Conservation (phyloP, 306 rosid genomes). For the Medicago lupulina region DNA sequence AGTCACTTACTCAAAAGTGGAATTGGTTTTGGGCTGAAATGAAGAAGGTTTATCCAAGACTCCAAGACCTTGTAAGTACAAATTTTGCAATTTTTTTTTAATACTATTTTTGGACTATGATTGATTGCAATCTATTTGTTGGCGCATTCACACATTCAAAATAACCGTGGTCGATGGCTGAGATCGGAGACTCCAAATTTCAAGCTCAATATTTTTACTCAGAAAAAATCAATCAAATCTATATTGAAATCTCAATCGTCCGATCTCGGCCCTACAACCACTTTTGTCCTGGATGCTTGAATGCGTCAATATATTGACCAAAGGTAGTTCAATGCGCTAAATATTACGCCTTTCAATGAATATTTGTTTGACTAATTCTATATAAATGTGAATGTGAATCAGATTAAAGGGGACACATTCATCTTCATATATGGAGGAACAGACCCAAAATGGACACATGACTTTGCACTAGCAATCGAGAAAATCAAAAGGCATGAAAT, state of each 20-base stretch:
- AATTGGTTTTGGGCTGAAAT: conserved; percentile 59
- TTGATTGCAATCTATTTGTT: too few relatives aligned
- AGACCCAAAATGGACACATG: conserved; percentile 31
- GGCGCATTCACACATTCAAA: too few relatives aligned
- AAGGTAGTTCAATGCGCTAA: too few relatives aligned
- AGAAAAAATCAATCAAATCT: too few relatives aligned
- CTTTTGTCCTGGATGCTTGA: too few relatives aligned
- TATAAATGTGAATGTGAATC: neutral
- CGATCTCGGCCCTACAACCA: too few relatives aligned
- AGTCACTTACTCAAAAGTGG: conserved; percentile 46
- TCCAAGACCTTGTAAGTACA: conserved; percentile 46
- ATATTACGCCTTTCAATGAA: neutral
- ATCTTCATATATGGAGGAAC: conserved; percentile 51
- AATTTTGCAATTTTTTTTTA: neutral
- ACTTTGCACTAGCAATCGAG: conserved; percentile 23
- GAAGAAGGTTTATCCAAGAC: conserved; percentile 37
- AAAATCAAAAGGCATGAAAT: conserved; percentile 40
- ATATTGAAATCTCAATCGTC: too few relatives aligned
- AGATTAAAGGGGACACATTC: conserved; percentile 48
- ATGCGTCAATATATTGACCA: too few relatives aligned
- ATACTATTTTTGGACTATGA: too few relatives aligned
- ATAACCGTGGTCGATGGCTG: too few relatives aligned
- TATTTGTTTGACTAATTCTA: neutral
- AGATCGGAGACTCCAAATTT: too few relatives aligned
- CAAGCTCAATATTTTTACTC: too few relatives aligned